phyloP scores from a whole-genome alignment of 1,284 basidiomycete genomes.

The Malassezia restricta region DNA sequence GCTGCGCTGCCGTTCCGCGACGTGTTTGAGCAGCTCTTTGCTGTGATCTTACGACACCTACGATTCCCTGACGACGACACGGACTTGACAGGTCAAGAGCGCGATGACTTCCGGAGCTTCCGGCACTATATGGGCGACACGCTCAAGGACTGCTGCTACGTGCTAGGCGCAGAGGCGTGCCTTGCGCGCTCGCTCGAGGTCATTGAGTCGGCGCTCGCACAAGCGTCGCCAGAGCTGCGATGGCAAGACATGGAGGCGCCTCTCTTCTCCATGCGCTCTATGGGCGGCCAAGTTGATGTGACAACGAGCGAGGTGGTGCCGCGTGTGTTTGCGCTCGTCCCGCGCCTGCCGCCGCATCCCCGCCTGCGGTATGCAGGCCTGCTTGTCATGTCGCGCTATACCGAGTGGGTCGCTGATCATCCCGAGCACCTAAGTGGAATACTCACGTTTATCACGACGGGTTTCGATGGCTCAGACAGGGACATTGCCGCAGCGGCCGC shows the following conservation, averaged over 20 bases:
- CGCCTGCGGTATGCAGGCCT: slow-evolving; percentile 87
- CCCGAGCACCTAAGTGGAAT: slow-evolving; percentile 74
- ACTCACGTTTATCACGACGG: slow-evolving; percentile 79
- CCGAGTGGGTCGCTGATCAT: slow-evolving; percentile 87
- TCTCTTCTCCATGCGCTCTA: slow-evolving; percentile 90
- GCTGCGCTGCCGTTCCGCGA: slow-evolving; percentile 55
- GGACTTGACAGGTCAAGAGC: slow-evolving; percentile 65
- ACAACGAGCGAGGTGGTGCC: slow-evolving; percentile 74
- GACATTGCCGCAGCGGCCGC: slow-evolving; percentile 80
- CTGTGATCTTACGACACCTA: slow-evolving; percentile 76
- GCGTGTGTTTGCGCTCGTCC: slow-evolving; percentile 87
- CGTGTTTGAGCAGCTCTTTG: slow-evolving; percentile 72
- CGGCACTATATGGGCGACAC: slow-evolving; percentile 98
- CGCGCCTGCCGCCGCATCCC: slow-evolving; percentile 77
- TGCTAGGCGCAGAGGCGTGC: slow-evolving; percentile 76
- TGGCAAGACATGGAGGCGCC: slow-evolving; percentile 99
- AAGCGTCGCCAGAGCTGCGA: slow-evolving; percentile 40
- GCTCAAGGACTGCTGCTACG: slow-evolving; percentile 93
- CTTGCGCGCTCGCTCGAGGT: slow-evolving; percentile 68
- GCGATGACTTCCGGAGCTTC: slow-evolving; percentile 86
- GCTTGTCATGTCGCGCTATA: slow-evolving; percentile 88
- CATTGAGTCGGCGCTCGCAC: slow-evolving; percentile 59
- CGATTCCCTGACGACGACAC: slow-evolving; percentile 63
- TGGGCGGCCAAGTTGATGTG: slow-evolving; percentile 85
- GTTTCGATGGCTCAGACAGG: slow-evolving; percentile 57